Evolutionary conservation across 2,329 filamentous ascomycete genomes (phyloP).

Genomic region (Clarireedia sp.): DNA sequence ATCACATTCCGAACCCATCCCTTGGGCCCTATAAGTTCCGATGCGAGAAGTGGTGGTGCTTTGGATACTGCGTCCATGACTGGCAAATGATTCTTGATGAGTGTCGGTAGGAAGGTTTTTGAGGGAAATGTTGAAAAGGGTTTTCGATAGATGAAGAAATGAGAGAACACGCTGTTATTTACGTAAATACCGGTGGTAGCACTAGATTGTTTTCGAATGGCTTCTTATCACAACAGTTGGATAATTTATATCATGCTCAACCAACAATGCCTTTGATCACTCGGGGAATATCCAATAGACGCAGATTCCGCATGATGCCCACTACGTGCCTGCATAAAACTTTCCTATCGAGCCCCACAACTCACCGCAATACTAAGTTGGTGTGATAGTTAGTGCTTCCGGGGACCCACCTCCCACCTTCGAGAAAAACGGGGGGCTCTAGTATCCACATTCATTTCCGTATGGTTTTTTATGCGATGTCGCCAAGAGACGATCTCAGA

Average conservation of each 20-base stretch:
- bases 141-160: neutral
- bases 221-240: too few species aligned
- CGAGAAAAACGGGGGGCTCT: neutral
- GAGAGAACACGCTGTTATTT: neutral
- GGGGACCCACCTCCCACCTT: neutral
- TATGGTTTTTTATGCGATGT: neutral
- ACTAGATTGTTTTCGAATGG: neutral
- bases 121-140: neutral
- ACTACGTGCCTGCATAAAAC: neutral
- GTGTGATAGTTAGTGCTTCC: neutral
- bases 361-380: neutral
- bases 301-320: neutral
- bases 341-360: neutral
- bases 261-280: neutral
- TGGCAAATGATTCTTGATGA: neutral
- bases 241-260: neutral
- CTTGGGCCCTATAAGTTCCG: neutral
- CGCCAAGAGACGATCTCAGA: neutral
- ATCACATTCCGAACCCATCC: neutral
- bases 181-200: neutral
- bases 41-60: conserved; percentile 1
- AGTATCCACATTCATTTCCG: neutral
- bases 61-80: neutral
- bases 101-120: neutral
- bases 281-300: neutral